A percentile compares a stretch with the other conserved stretches of the same genome.
Conservation (phyloP, 805 yeast genomes). For the Lipomyces sp. region DNA sequence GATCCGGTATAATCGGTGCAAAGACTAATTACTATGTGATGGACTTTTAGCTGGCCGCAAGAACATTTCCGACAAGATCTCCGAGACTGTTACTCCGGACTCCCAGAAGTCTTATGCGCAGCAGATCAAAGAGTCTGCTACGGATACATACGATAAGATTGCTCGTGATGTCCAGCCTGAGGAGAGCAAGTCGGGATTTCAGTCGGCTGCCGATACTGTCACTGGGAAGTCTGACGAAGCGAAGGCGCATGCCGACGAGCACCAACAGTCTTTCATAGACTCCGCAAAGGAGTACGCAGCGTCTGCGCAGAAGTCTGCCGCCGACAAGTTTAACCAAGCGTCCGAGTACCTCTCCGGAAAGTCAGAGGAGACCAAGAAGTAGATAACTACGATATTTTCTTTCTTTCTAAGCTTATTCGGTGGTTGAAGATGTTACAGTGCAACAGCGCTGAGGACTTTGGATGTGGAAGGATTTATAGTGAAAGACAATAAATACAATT, state of each 20-base stretch:
- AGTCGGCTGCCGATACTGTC: slow-evolving; percentile 63
- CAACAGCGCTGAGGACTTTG: too few species aligned
- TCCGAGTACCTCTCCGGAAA: slow-evolving; percentile 37
- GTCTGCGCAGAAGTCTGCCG: slow-evolving; percentile 31
- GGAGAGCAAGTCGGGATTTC: slow-evolving; percentile 63
- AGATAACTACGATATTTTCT: too few species aligned
- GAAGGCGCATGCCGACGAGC: slow-evolving; percentile 53
- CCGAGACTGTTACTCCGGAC: slow-evolving; percentile 69
- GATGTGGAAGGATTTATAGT: too few species aligned
- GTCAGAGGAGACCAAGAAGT: slow-evolving; percentile 8
- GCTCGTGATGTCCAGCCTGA: slow-evolving; percentile 63
- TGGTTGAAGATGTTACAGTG: too few species aligned
- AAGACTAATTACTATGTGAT: background rate
- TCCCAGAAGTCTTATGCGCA: slow-evolving; percentile 60
- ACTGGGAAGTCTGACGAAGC: slow-evolving; percentile 50
- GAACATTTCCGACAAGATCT: slow-evolving; percentile 61
- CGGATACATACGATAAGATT: slow-evolving; percentile 63
- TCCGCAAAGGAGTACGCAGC: slow-evolving; percentile 34
- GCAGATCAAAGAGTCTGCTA: slow-evolving; percentile 66
- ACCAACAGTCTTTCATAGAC: slow-evolving; percentile 30
- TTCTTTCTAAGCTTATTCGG: too few species aligned
- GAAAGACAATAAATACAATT: too few species aligned
- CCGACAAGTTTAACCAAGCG: slow-evolving; percentile 36
- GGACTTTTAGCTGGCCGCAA: slow-evolving; percentile 59
- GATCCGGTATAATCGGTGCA: background rate